Evolutionary conservation across 2,329 filamentous ascomycete genomes (phyloP).

Genomic region (Massarina eburnea): DNA sequence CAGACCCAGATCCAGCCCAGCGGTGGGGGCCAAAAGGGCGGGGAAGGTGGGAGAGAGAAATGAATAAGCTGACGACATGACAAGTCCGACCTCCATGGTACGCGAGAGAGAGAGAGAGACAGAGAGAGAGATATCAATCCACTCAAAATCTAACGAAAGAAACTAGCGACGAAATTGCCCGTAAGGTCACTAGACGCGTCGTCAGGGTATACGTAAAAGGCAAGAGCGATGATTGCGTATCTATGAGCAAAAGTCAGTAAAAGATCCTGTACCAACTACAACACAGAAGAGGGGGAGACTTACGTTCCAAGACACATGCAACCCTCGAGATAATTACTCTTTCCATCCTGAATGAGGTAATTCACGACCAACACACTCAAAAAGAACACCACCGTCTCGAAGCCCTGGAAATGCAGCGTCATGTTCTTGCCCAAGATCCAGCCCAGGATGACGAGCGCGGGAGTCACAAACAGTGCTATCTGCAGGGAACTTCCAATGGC

Average conservation of each 20-base stretch:
- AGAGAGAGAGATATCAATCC: background rate
- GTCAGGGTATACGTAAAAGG: slow-evolving; percentile 64
- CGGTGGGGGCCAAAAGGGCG: too few species aligned
- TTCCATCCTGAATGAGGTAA: slow-evolving; percentile 80
- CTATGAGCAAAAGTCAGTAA: slow-evolving; percentile 18
- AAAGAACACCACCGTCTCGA: slow-evolving; percentile 86
- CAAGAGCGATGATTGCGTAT: slow-evolving; percentile 62
- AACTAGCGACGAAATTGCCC: slow-evolving; percentile 27
- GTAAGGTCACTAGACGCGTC: slow-evolving; percentile 43
- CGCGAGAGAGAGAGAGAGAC: background rate
- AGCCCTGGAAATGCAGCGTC: slow-evolving; percentile 81
- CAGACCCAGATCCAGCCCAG: background rate
- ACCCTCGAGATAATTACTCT: slow-evolving; percentile 85
- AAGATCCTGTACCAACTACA: background rate
- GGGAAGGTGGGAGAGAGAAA: too few species aligned
- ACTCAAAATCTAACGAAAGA: slow-evolving; percentile 16
- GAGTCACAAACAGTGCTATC: slow-evolving; percentile 61
- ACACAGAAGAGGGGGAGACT: slow-evolving; percentile 16
- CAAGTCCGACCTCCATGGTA: background rate
- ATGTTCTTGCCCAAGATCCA: slow-evolving; percentile 57
- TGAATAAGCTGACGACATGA: background rate
- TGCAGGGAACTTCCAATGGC: slow-evolving; percentile 58
- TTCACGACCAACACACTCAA: slow-evolving; percentile 84
- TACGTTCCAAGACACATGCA: slow-evolving; percentile 57
- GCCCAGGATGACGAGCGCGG: slow-evolving; percentile 59